phyloP scores from a whole-genome alignment of 345 rosid genomes.

The Syzygium oleosum region DNA sequence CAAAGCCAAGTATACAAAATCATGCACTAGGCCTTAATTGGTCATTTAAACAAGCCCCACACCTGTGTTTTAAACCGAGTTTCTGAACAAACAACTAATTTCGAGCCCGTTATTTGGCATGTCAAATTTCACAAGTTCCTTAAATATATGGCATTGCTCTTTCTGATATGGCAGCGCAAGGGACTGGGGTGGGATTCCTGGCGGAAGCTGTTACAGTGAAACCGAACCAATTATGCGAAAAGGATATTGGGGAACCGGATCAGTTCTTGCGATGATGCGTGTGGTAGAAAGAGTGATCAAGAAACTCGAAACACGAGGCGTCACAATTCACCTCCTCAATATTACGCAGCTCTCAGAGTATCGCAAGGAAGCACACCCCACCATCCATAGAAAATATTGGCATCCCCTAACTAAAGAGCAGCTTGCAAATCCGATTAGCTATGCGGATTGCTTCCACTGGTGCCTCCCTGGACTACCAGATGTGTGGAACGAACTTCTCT shows the following conservation, averaged over 20 bases:
- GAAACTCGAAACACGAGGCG: slow-evolving; percentile 31
- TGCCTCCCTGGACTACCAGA: background rate
- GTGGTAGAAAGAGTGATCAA: slow-evolving; percentile 29
- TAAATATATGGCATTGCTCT: background rate
- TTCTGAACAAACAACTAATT: background rate
- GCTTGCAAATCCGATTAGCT: slow-evolving; percentile 37
- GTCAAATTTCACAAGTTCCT: background rate
- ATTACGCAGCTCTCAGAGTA: slow-evolving; percentile 69
- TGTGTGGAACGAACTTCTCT: background rate
- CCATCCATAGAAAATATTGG: slow-evolving; percentile 63
- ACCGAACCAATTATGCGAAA: slow-evolving; percentile 28
- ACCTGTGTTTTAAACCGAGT: background rate
- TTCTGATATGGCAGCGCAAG: slow-evolving; percentile 27
- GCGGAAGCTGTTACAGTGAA: slow-evolving; percentile 54
- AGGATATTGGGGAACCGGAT: slow-evolving; percentile 39
- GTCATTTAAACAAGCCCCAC: background rate
- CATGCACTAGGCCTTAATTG: background rate
- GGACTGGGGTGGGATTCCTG: slow-evolving; percentile 58
- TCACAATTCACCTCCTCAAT: slow-evolving; percentile 44
- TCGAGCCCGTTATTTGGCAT: background rate
- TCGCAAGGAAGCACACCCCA: slow-evolving; percentile 75
- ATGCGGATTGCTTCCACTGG: slow-evolving; percentile 3
- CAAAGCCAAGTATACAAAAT: background rate
- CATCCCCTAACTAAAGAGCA: slow-evolving; percentile 40
- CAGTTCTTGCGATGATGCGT: slow-evolving; percentile 44